phyloP scores from a whole-genome alignment of 164 flowering plant species.

The Piper betle region DNA sequence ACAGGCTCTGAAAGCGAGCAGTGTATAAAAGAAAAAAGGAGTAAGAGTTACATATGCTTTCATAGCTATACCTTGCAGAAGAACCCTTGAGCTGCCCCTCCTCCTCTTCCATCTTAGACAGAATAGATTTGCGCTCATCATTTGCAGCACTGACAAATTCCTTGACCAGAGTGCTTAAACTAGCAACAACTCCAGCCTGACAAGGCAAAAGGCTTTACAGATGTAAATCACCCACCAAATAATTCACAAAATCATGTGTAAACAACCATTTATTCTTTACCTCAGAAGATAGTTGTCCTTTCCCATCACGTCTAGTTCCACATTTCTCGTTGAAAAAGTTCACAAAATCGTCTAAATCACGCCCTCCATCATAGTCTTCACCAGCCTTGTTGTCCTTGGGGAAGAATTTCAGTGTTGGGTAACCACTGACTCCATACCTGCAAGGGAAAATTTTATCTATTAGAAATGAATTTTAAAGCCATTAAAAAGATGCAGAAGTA shows the following conservation, averaged over 20 bases:
- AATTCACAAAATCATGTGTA: too few species aligned
- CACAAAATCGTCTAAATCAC: slow-evolving; percentile 80
- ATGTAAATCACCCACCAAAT: too few species aligned
- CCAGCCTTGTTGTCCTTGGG: slow-evolving; percentile 91
- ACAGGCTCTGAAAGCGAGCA: neutral
- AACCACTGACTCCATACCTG: slow-evolving; percentile 94
- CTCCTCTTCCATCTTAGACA: slow-evolving; percentile 55
- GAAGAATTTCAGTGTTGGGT: slow-evolving; percentile 88
- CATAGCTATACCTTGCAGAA: slow-evolving; percentile 40
- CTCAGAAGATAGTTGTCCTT: slow-evolving; percentile 74
- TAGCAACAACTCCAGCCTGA: slow-evolving; percentile 54
- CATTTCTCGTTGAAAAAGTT: slow-evolving; percentile 75
- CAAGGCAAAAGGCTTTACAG: too few species aligned
- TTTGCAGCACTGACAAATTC: slow-evolving; percentile 53
- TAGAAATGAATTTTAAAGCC: too few species aligned
- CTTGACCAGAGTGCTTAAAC: slow-evolving; percentile 60
- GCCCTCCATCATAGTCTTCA: slow-evolving; percentile 90
- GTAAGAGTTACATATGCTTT: too few species aligned
- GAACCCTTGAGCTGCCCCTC: slow-evolving; percentile 35
- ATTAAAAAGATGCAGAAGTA: neutral
- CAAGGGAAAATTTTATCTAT: neutral
- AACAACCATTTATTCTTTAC: slow-evolving; percentile 21
- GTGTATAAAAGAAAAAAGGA: neutral
- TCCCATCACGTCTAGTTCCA: slow-evolving; percentile 81
- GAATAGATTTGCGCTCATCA: slow-evolving; percentile 63